Conservation (phyloP, 1,284 basidiomycete genomes). For the Microbotryomycetes sp. region DNA sequence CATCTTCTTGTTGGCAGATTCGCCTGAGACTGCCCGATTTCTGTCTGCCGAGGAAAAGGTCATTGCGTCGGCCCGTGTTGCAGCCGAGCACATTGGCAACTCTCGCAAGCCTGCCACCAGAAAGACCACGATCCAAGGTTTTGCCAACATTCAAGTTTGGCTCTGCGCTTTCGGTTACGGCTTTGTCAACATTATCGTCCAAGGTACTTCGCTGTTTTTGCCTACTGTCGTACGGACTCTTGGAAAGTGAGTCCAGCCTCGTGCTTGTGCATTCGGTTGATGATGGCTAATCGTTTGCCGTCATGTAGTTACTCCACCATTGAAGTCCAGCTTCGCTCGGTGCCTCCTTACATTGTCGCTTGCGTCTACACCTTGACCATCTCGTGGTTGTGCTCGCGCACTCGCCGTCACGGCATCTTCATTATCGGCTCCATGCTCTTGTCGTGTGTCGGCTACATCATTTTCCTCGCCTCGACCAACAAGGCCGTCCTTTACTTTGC, state of each 20-base stretch:
- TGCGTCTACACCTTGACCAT: slow-evolving; percentile 20
- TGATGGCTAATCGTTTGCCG: not conserved
- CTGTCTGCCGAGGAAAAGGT: slow-evolving; percentile 38
- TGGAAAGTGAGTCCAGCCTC: slow-evolving; percentile 10
- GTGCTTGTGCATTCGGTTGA: not conserved
- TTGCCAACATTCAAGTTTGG: slow-evolving; percentile 30
- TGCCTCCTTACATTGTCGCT: slow-evolving; percentile 26
- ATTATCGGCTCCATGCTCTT: slow-evolving; percentile 16
- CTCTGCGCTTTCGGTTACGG: slow-evolving; percentile 29
- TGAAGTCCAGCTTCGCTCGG: slow-evolving; percentile 7
- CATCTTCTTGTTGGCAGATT: slow-evolving; percentile 39
- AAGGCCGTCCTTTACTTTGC: slow-evolving; percentile 26
- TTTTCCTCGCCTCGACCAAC: slow-evolving; percentile 22
- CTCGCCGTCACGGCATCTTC: slow-evolving; percentile 13
- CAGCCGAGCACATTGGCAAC: slow-evolving; percentile 21
- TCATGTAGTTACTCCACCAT: slow-evolving; percentile 8
- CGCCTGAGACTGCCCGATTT: slow-evolving; percentile 38
- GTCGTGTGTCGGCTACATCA: slow-evolving; percentile 23
- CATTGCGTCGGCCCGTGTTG: slow-evolving; percentile 28
- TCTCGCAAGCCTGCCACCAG: slow-evolving; percentile 31
- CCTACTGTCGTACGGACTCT: slow-evolving; percentile 33
- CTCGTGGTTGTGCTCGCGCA: slow-evolving; percentile 12
- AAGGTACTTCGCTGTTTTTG: slow-evolving; percentile 37
- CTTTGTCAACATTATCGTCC: slow-evolving; percentile 35
- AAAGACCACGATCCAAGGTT: slow-evolving; percentile 21